These are phyloP conservation scores for Scalesia atractyloides DNA, from an alignment of 129 eudicot genomes.

Conservation along the genomic window DNA sequence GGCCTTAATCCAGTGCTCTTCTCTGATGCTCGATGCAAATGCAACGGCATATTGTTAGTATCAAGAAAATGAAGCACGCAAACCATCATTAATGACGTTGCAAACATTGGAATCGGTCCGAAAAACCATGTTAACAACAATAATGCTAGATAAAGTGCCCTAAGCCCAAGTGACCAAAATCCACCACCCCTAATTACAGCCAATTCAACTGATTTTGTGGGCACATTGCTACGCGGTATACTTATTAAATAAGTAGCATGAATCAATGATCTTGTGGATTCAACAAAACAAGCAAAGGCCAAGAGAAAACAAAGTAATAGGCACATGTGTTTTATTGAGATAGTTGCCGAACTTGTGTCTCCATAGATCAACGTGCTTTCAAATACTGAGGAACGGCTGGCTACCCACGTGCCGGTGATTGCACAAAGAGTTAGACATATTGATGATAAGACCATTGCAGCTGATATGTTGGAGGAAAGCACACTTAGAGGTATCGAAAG, in stretches of 20 bases:
- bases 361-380: slow-evolving; percentile 52
- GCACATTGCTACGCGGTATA: slow-evolving; percentile 43
- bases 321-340: slow-evolving; percentile 52
- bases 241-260: slow-evolving; percentile 63
- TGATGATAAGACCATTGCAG: slow-evolving; percentile 60
- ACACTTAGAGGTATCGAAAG: slow-evolving; percentile 45
- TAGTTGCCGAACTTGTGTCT: slow-evolving; percentile 49
- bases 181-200: slow-evolving; percentile 63
- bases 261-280: slow-evolving; percentile 57
- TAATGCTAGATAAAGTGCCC: slow-evolving; percentile 64
- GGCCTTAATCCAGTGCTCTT: background rate
- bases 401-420: slow-evolving; percentile 60
- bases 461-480: slow-evolving; percentile 45
- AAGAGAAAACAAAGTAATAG: slow-evolving; percentile 57
- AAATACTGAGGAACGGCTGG: slow-evolving; percentile 44
- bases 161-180: slow-evolving; percentile 59
- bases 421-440: slow-evolving; percentile 60
- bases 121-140: slow-evolving; percentile 57
- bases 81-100: slow-evolving; percentile 54
- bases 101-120: slow-evolving; percentile 76
- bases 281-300: slow-evolving; percentile 65
- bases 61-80: slow-evolving; percentile 50
- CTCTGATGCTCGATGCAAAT: slow-evolving; percentile 25
- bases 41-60: slow-evolving; percentile 44
- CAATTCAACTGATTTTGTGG: slow-evolving; percentile 39